Base-by-base conservation (phyloP, 306 rosid species). In the Prunus padus region DNA sequence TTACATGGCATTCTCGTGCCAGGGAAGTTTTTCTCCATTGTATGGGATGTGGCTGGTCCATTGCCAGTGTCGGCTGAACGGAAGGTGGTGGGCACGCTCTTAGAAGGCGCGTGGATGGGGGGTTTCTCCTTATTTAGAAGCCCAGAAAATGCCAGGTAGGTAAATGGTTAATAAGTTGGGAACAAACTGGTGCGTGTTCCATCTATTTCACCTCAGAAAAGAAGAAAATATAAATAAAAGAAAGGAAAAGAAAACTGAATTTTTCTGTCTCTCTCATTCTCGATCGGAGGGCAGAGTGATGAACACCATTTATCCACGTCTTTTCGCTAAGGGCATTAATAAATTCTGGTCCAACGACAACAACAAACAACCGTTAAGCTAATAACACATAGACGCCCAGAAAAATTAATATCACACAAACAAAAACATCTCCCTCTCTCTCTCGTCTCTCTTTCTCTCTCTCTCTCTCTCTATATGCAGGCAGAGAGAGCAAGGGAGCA, bases 251-350 rank as follows among this genome's bases (percentile, higher is more conserved):
- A 1, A 51, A 52, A 52, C 52, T 11, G 14, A 12, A 46, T 11
- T 46, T 22, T 9, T 4, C 3, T 20, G 8, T 18, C 13, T 2
- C 47, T 8, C 3, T 19, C 22, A 9, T 46, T 46, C 45, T 6
- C 12, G 18, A 5, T 55, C 1, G 44, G 12, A 31, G 14, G 16
- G 68, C 33, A 7, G 26, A 15, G 22, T 8, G 5, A 40, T 4
- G 76, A 15, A 5, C 3, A 4, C 75, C 60, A 31, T 18, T 50
- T 8, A 31, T 33, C 46, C 76, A 70, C 76, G 76, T 49, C 76
- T 50, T 0, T 26, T n/a, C 54, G 1, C 15, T 31, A 11, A 37
- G 51, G 45, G 44, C 71, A 23, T 65, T 7, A 30, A 62, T 57
- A 5, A 20, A 46, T 31, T 26, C 11, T 9, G 5, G 80, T 28